Evolutionary conservation across 1,139 yeast genomes (phyloP).

Genomic region (Pichia sp.): DNA sequence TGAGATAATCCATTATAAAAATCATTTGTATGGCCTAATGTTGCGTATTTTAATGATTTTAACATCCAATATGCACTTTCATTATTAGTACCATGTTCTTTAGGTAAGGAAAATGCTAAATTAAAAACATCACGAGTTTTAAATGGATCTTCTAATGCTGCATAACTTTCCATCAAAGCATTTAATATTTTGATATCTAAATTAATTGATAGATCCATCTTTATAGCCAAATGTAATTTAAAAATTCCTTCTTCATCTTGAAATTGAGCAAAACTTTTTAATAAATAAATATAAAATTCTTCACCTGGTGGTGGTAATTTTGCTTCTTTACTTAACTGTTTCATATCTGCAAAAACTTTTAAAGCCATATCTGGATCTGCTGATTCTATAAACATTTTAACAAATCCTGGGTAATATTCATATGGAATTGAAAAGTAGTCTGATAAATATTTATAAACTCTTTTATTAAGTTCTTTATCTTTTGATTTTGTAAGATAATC

Average conservation of each 20-base stretch:
- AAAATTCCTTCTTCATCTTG: constrained; percentile 63
- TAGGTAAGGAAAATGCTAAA: constrained; percentile 42
- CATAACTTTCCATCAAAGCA: constrained; percentile 59
- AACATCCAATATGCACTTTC: constrained; percentile 69
- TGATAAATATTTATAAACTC: constrained; percentile 52
- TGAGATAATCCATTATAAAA: constrained; percentile 59
- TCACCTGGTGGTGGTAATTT: constrained; percentile 54
- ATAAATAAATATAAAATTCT: constrained; percentile 56
- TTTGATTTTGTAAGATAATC: constrained; percentile 37
- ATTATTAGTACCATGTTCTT: constrained; percentile 53
- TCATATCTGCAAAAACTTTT: constrained; percentile 56
- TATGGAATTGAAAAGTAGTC: constrained; percentile 54
- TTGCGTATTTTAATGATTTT: constrained; percentile 55
- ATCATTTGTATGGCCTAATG: constrained; percentile 51
- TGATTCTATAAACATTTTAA: constrained; percentile 52
- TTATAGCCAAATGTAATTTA: constrained; percentile 58
- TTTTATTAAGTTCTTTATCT: constrained; percentile 34
- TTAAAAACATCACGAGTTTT: constrained; percentile 60
- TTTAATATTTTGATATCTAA: constrained; percentile 57
- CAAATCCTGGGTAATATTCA: constrained; percentile 54
- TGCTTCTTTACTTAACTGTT: constrained; percentile 49
- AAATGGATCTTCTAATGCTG: constrained; percentile 53
- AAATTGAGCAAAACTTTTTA: constrained; percentile 53
- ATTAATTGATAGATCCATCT: constrained; percentile 58
- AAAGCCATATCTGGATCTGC: constrained; percentile 61